A percentile compares a stretch with the other conserved stretches of the same genome.
Conservation (phyloP, 1,284 basidiomycete genomes). For the Cystobasidium slooffiae region DNA sequence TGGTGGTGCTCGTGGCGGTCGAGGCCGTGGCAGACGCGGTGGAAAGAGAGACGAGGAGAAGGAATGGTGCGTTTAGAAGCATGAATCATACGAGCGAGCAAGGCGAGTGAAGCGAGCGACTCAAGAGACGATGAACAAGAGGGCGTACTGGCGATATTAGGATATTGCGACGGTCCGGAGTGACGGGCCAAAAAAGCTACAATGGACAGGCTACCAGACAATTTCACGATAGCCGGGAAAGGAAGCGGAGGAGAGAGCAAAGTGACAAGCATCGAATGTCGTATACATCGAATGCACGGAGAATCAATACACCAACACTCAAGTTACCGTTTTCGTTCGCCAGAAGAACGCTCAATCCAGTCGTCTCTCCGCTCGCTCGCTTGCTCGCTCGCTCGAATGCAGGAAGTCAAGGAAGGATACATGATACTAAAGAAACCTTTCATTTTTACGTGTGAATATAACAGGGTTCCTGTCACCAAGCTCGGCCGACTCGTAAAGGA, state of each 20-base stretch:
- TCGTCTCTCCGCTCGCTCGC: background rate
- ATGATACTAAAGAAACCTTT: background rate
- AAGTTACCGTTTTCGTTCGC: no score
- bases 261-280: no score
- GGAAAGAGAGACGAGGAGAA: constrained; percentile 99
- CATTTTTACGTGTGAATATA: constrained; percentile 6
- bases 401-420: background rate
- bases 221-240: no score
- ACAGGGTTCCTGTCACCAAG: constrained; percentile 96
- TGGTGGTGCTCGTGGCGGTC: constrained; percentile 71
- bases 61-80: constrained; percentile 82
- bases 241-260: no score
- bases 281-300: no score
- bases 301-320: no score
- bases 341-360: no score
- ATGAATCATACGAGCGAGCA: background rate
- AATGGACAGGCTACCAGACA: no score
- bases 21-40: constrained; percentile 80
- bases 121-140: background rate
- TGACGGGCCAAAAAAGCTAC: no score
- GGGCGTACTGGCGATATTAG: background rate
- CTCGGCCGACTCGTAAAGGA: constrained; percentile 98
- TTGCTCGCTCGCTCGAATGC: background rate
- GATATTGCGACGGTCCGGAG: background rate
- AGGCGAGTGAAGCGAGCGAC: constrained; percentile 1